These are phyloP conservation scores for Trametes versicolor DNA, from an alignment of 1,284 basidiomycete genomes.

Conservation along the genomic window DNA sequence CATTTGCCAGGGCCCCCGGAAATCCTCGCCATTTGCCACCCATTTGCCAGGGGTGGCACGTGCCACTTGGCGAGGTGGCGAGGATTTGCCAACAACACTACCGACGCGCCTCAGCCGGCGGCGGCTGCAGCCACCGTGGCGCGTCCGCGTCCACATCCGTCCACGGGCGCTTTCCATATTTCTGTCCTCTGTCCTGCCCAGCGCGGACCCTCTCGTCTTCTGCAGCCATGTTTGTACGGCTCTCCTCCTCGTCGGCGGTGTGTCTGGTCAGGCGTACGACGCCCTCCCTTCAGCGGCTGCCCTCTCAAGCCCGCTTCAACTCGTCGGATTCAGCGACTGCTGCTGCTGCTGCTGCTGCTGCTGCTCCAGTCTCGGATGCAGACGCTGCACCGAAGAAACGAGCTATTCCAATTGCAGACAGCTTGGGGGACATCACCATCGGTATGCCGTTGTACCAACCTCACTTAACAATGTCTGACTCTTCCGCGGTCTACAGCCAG, in stretches of 20 bases:
- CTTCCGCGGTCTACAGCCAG: neutral
- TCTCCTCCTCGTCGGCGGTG: constrained; percentile 19
- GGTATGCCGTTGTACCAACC: constrained; percentile 35
- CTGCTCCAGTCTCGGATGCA: constrained; percentile 11
- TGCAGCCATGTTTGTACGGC: constrained; percentile 27
- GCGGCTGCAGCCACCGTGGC: neutral
- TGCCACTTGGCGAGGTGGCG: too few species aligned
- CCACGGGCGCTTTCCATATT: constrained; percentile 3
- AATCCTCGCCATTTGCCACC: too few species aligned
- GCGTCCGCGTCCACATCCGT: neutral
- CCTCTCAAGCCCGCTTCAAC: constrained; percentile 26
- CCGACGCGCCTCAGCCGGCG: constrained; percentile 4
- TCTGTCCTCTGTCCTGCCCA: constrained; percentile 10
- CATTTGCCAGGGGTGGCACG: too few species aligned
- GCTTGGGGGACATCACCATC: constrained; percentile 48
- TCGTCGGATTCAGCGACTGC: constrained; percentile 29
- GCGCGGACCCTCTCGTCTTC: constrained; percentile 9
- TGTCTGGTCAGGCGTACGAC: constrained; percentile 5
- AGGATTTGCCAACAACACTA: too few species aligned
- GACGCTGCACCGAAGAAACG: constrained; percentile 29
- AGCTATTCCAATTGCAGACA: constrained; percentile 40
- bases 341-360: constrained; percentile 15
- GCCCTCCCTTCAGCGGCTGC: neutral
- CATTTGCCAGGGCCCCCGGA: too few species aligned
- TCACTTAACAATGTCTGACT: neutral